phyloP scores from a whole-genome alignment of 192 early-diverging fungal species.

The Diversispora epigaea region DNA sequence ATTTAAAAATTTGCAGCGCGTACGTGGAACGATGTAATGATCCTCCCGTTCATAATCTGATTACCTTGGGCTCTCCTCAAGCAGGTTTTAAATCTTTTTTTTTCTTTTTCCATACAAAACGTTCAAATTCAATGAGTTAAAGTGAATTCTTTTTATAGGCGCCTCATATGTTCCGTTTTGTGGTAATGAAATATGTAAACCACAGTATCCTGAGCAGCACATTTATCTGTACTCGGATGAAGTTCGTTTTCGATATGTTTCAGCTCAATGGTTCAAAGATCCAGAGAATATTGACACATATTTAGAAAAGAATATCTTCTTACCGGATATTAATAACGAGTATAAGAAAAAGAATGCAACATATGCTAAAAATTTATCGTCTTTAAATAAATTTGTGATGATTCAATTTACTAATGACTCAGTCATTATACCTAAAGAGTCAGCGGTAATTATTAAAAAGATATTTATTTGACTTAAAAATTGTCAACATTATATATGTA shows the following conservation, averaged over 20 bases:
- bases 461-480: not conserved
- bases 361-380: constrained; percentile 59
- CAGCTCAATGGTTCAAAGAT: constrained; percentile 94
- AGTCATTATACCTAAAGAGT: constrained; percentile 69
- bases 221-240: constrained; percentile 72
- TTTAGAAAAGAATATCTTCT: constrained; percentile 73
- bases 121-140: constrained; percentile 46
- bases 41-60: constrained; percentile 69
- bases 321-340: constrained; percentile 90
- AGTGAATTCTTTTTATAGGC: too few species aligned
- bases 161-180: too few species aligned
- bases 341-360: constrained; percentile 48
- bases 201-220: constrained; percentile 60
- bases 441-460: constrained; percentile 46
- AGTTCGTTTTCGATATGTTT: constrained; percentile 78
- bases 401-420: constrained; percentile 76
- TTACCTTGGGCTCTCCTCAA: constrained; percentile 89
- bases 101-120: not conserved
- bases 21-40: constrained; percentile 82
- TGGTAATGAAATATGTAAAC: constrained; percentile 57
- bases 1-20: constrained; percentile 46
- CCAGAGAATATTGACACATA: constrained; percentile 66
- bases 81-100: constrained; percentile 48
- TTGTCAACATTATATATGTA: not conserved
- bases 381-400: constrained; percentile 78